Conservation (phyloP, 768 basidiomycete species). For the Hysterangium stoloniferum region DNA sequence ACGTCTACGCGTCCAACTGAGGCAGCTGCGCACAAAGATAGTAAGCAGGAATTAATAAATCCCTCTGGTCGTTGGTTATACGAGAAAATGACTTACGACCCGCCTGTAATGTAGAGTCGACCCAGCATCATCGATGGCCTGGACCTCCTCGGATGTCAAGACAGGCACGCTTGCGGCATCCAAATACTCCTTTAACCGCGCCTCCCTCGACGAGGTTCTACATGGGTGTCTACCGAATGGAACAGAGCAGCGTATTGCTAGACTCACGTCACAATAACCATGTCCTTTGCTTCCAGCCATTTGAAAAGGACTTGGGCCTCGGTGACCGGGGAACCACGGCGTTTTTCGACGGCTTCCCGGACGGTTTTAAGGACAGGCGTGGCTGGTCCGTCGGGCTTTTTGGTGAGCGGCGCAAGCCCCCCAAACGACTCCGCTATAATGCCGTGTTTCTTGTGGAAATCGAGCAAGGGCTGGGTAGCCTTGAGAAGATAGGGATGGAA, state of each 20-base stretch:
- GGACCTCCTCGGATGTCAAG: conserved; percentile 19
- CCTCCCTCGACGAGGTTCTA: conserved; percentile 28
- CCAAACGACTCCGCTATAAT: conserved; percentile 35
- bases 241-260: conserved; percentile 11
- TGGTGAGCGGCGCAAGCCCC: conserved; percentile 44
- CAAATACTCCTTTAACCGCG: conserved; percentile 25
- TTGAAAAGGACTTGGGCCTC: conserved; percentile 24
- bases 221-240: not conserved
- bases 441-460: conserved; percentile 27
- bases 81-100: conserved; percentile 4
- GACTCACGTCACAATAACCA: conserved; percentile 27
- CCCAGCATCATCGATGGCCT: conserved; percentile 17
- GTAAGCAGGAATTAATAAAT: too few relatives aligned
- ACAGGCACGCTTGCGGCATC: conserved; percentile 16
- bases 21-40: too few relatives aligned
- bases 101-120: conserved; percentile 13
- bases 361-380: conserved; percentile 31
- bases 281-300: conserved; percentile 26
- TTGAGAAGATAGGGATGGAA: conserved; percentile 46
- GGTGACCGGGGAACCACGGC: conserved; percentile 16
- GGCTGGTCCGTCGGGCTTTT: conserved; percentile 40
- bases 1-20: too few relatives aligned
- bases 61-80: too few relatives aligned
- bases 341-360: conserved; percentile 15
- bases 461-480: conserved; percentile 30